Conservation (phyloP, 2,329 filamentous ascomycete species). For the Fusarium sp. region DNA sequence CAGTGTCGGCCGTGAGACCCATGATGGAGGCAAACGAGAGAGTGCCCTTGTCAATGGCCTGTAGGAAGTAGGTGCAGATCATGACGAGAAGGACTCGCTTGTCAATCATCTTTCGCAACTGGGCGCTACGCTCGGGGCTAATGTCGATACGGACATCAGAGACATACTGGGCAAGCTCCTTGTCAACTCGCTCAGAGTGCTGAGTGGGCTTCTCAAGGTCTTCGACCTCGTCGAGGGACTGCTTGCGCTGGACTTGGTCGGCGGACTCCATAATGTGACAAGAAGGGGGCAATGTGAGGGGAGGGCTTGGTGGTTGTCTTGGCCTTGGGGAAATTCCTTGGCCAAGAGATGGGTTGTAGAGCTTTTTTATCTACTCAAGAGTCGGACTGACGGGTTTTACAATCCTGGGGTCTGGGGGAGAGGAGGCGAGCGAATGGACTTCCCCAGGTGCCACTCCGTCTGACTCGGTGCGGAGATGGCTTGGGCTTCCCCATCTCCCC, state of each 20-base stretch:
- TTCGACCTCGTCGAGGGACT: constrained; percentile 43
- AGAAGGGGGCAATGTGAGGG: neutral
- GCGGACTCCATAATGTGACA: constrained; percentile 18
- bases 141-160: constrained; percentile 67
- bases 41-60: constrained; percentile 76
- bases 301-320: neutral
- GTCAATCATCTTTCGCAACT: constrained; percentile 75
- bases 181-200: constrained; percentile 68
- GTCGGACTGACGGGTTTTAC: neutral
- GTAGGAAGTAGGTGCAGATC: constrained; percentile 80
- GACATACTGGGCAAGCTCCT: constrained; percentile 76
- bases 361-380: neutral
- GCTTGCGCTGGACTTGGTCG: constrained; percentile 23
- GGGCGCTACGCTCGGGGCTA: constrained; percentile 67
- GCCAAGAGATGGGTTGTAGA: neutral
- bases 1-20: constrained; percentile 65
- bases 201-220: constrained; percentile 57
- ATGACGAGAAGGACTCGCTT: constrained; percentile 76
- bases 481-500: constrained; percentile 5
- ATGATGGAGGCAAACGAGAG: constrained; percentile 74
- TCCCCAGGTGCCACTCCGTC: neutral
- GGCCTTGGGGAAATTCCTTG: neutral
- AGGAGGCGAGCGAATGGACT: neutral
- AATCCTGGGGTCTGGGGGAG: neutral
- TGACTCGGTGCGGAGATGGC: constrained; percentile 8